Conservation (phyloP, 345 rosid species). For the Reutealis trisperma region DNA sequence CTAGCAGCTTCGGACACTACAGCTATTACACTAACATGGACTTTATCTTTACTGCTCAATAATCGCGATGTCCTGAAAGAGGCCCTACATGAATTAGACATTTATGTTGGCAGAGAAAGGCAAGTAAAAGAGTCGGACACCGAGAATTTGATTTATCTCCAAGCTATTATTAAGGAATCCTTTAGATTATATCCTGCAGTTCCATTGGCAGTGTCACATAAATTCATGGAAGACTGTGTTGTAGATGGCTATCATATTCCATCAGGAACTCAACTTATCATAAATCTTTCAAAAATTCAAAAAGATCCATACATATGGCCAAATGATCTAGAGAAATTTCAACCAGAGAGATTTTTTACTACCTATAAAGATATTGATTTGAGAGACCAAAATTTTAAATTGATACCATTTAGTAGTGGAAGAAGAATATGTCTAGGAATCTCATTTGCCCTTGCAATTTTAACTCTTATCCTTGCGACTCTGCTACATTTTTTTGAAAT, state of each 20-base stretch:
- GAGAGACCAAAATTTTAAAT: constrained; percentile 6
- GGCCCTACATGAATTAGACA: constrained; percentile 28
- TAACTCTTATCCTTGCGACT: neutral
- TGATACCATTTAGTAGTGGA: constrained; percentile 5
- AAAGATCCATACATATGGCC: constrained; percentile 14
- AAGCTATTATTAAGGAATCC: constrained; percentile 29
- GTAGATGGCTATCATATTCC: constrained; percentile 18
- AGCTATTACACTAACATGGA: constrained; percentile 21
- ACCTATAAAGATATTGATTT: constrained; percentile 19
- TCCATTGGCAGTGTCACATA: neutral
- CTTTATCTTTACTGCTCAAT: constrained; percentile 24
- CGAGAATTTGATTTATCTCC: constrained; percentile 27
- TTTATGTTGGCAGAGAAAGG: constrained; percentile 24
- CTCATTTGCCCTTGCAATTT: neutral
- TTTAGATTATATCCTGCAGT: constrained; percentile 24
- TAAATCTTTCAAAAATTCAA: constrained; percentile 14
- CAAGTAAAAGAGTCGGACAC: constrained; percentile 25
- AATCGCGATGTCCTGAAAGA: constrained; percentile 11
- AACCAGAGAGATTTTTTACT: constrained; percentile 19
- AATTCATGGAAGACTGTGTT: constrained; percentile 13
- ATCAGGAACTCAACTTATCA: constrained; percentile 4
- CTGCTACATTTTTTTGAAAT: constrained; percentile 10
- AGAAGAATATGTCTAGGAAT: constrained; percentile 17
- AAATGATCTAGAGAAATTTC: constrained; percentile 1
- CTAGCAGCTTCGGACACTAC: constrained; percentile 29